Evolutionary conservation across 176 grass and related monocot genomes (phyloP), one percentile per base, ranked within the genome.

Genomic region (Raddia distichophylla): DNA sequence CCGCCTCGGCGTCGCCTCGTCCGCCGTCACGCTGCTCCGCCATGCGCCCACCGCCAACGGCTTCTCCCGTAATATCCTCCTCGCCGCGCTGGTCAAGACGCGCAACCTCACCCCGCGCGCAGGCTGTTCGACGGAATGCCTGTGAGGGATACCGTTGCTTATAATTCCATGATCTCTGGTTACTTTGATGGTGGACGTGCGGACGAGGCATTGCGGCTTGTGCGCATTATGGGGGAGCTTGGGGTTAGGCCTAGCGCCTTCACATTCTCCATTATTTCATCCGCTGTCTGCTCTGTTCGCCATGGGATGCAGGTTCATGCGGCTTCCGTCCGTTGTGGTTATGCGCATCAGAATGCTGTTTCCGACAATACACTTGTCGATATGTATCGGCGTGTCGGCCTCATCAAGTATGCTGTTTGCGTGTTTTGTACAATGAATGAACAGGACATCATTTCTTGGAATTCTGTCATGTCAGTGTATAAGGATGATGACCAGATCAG

Each of bases 91-190:
- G 16, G 13, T 73, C 0, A 78, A 82, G 71, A 83, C 88, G 18
- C 54, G 79, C 4, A 75, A 50, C 42, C 59, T 91, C 40, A 42
- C 46, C 1, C 84, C 53, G 90, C 92, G 4, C 83, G 67, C 15
- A 49, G 65, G 14, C 10, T 98, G 78, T 95, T 98, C 64, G 92
- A 93, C 33, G 82, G 13, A 89, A 98, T 98, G 90, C 78, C 88
- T 1, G 13, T 42, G 11, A 66, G 67, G 86, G 95, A 93, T 16
- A 68, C 82, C 1, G 84, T 94, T n/a, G 27, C 27, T 27, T 27
- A 27, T 27, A 27, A 27, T 27, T 27, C 27, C 27, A 27, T 27
- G 27, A 27, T 98, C 73, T 82, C 88, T 0, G 87, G 89, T 63
- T 93, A 89, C 79, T 16, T 87, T 6, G 86, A 77, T 3, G 12